phyloP scores from a whole-genome alignment of 805 yeast species.

The Cyberlindnera meyerae region DNA sequence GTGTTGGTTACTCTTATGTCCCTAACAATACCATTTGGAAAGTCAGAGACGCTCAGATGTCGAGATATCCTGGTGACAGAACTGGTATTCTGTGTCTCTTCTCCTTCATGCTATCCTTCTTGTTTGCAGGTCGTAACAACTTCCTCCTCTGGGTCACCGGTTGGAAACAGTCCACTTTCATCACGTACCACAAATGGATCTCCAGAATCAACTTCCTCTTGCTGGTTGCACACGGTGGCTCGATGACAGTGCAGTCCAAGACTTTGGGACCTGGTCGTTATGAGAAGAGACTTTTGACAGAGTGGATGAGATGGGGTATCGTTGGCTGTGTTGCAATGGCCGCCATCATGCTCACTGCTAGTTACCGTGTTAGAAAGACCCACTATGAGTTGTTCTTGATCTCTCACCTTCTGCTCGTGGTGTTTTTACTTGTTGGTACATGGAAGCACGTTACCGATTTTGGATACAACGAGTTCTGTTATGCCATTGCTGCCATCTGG shows the following conservation, averaged over 20 bases:
- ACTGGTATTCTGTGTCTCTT: conserved; percentile 25
- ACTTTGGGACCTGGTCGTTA: conserved; percentile 10
- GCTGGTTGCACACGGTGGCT: conserved; percentile 19
- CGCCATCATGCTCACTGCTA: conserved; percentile 11
- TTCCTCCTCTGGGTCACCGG: conserved; percentile 59
- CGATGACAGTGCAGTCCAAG: conserved; percentile 20
- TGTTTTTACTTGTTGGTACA: conserved; percentile 44
- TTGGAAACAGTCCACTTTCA: conserved; percentile 59
- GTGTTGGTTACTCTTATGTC: conserved; percentile 18
- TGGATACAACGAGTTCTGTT: conserved; percentile 45
- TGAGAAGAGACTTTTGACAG: conserved; percentile 6
- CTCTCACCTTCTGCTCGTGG: conserved; percentile 52
- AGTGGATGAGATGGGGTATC: conserved; percentile 23
- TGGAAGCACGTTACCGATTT: conserved; percentile 53
- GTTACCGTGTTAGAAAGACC: conserved; percentile 44
- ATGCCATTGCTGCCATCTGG: conserved; percentile 38
- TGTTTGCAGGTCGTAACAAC: conserved; percentile 73
- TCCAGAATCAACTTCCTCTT: conserved; percentile 39
- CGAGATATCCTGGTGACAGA: conserved; percentile 27
- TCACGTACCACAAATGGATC: conserved; percentile 61
- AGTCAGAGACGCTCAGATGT: conserved; percentile 13
- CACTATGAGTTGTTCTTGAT: conserved; percentile 58
- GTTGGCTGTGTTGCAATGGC: conserved; percentile 13
- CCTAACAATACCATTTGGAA: conserved; percentile 20
- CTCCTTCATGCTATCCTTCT: conserved; percentile 46